Conservation (phyloP, 768 basidiomycete species). For the Obba rivulosa region DNA sequence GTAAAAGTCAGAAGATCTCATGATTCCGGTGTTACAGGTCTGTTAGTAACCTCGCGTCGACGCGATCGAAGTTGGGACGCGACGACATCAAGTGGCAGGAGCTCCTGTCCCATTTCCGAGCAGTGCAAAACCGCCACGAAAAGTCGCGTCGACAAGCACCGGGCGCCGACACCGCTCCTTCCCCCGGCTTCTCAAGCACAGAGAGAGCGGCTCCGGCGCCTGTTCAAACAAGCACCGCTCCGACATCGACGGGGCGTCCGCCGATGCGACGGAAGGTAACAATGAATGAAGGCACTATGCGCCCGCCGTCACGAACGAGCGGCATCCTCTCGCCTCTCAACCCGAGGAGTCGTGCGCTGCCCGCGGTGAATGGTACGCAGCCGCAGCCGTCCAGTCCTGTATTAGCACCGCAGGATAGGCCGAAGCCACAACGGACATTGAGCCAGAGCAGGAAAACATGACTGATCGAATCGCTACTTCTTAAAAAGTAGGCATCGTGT, state of each 20-base stretch:
- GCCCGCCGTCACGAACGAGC: slow-evolving; percentile 23
- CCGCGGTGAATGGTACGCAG: slow-evolving; percentile 28
- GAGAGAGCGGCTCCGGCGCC: slow-evolving; percentile 33
- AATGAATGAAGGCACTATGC: slow-evolving; percentile 32
- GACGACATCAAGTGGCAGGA: slow-evolving; percentile 99
- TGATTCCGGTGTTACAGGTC: slow-evolving; percentile 1
- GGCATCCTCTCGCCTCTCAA: slow-evolving; percentile 69
- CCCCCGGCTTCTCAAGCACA: slow-evolving; percentile 42
- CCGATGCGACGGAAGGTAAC: slow-evolving; percentile 59
- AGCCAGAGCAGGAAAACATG: slow-evolving; percentile 33
- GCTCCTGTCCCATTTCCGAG: slow-evolving; percentile 85
- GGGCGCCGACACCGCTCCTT: slow-evolving; percentile 54
- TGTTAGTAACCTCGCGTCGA: slow-evolving; percentile 34
- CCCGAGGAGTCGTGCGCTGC: slow-evolving; percentile 52
- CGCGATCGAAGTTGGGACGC: slow-evolving; percentile 71
- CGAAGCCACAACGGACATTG: slow-evolving; percentile 35
- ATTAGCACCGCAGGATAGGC: slow-evolving; percentile 29
- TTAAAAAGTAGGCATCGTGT: no score
- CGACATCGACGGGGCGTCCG: slow-evolving; percentile 31
- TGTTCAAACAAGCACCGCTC: slow-evolving; percentile 8
- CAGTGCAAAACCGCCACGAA: slow-evolving; percentile 87
- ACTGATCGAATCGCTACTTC: background rate
- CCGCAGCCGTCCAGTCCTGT: slow-evolving; percentile 28
- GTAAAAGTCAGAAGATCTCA: no score
- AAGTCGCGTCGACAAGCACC: slow-evolving; percentile 78